These are phyloP conservation scores for Solanum boliviense DNA, from an alignment of 257 asterid genomes.

Conservation along the genomic window DNA sequence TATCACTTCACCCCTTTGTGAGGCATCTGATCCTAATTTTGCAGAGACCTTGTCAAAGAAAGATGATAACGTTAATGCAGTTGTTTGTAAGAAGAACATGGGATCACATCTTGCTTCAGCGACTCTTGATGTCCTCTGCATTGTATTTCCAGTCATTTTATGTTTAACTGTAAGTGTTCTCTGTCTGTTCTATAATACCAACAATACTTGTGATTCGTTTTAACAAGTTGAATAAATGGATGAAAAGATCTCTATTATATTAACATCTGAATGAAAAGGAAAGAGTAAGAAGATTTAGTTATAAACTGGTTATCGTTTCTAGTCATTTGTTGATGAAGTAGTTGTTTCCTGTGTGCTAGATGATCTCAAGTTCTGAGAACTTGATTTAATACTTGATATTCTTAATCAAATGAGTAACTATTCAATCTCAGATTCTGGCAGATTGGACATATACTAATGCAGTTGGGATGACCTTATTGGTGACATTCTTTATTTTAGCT, in stretches of 20 bases:
- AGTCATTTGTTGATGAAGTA: neutral
- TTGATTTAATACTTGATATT: neutral
- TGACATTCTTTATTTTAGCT: slow-evolving; percentile 24
- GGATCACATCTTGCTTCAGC: slow-evolving; percentile 21
- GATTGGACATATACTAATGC: slow-evolving; percentile 55
- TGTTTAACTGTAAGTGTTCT: slow-evolving; percentile 64
- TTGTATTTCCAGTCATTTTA: slow-evolving; percentile 44
- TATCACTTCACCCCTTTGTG: neutral
- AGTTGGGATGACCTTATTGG: slow-evolving; percentile 26
- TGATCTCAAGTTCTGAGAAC: neutral
- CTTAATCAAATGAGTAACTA: neutral
- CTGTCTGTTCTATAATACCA: neutral
- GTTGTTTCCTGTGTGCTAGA: neutral
- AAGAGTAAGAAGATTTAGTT: neutral
- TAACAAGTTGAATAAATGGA: neutral
- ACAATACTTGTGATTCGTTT: neutral
- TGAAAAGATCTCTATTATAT: neutral
- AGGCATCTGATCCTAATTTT: neutral
- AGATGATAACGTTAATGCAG: slow-evolving; percentile 30
- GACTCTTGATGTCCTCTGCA: slow-evolving; percentile 45
- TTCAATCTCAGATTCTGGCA: slow-evolving; percentile 56
- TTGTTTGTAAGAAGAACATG: slow-evolving; percentile 25
- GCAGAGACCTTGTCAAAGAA: slow-evolving; percentile 26
- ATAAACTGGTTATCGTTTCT: neutral
- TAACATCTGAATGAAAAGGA: neutral